Conservation (phyloP, 2,329 filamentous ascomycete species). For the Fusarium ambrosium region DNA sequence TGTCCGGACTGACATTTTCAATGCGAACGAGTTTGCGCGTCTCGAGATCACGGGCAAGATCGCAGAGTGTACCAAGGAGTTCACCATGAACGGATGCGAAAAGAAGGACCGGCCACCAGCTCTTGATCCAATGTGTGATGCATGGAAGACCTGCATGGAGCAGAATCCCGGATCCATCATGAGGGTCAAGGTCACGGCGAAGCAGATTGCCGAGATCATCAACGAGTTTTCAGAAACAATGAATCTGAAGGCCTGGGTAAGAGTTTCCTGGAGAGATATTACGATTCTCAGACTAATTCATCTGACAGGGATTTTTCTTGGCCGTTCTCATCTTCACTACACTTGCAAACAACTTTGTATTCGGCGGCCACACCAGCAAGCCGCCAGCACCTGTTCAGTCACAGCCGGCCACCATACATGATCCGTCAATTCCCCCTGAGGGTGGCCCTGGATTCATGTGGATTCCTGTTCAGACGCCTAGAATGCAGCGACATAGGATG, state of each 20-base stretch:
- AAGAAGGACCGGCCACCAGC: conserved; percentile 74
- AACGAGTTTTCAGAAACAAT: conserved; percentile 94
- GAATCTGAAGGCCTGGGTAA: conserved; percentile 80
- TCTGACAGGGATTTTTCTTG: conserved; percentile 63
- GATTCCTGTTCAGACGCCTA: conserved; percentile 65
- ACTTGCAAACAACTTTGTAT: conserved; percentile 64
- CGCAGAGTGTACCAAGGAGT: conserved; percentile 79
- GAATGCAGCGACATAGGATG: conserved; percentile 57
- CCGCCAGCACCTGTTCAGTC: conserved; percentile 45
- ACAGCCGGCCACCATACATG: conserved; percentile 38
- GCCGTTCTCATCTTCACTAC: conserved; percentile 63
- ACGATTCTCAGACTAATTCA: conserved; percentile 23
- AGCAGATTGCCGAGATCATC: conserved; percentile 91
- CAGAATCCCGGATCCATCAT: conserved; percentile 84
- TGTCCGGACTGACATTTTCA: conserved; percentile 80
- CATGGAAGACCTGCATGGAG: conserved; percentile 91
- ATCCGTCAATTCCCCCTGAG: conserved; percentile 47
- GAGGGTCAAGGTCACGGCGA: conserved; percentile 83
- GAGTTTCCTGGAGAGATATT: conserved; percentile 8
- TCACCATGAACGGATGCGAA: conserved; percentile 80
- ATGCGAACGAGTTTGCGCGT: conserved; percentile 78
- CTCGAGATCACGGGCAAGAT: conserved; percentile 80
- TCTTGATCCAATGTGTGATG: conserved; percentile 78
- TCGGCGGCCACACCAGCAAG: conserved; percentile 54
- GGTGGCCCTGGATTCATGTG: conserved; percentile 62